Percentiles rank a stretch among this genome's conserved stretches.
phyloP scores from a whole-genome alignment of 2,329 filamentous ascomycete species.

The Penicillium thymicola region DNA sequence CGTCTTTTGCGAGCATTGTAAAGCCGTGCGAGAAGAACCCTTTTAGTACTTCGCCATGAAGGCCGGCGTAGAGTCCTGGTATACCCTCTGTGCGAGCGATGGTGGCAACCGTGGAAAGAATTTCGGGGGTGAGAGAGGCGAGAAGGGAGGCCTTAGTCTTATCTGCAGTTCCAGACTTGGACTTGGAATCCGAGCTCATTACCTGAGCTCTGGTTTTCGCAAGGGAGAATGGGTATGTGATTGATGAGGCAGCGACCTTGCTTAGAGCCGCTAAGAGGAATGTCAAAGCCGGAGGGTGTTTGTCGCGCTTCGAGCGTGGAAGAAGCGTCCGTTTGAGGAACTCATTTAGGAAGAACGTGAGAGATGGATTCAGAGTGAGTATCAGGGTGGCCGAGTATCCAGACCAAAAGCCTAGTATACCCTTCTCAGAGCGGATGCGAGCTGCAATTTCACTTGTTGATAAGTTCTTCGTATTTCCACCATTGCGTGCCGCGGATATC shows the following conservation, averaged over 20 bases:
- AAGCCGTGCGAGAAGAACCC: constrained; percentile 82
- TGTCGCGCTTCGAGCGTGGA: constrained; percentile 49
- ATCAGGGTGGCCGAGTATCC: constrained; percentile 79
- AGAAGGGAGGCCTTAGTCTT: constrained; percentile 9
- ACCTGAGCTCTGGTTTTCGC: constrained; percentile 78
- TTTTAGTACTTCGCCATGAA: constrained; percentile 73
- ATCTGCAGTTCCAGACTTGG: constrained; percentile 25
- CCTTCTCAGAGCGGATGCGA: constrained; percentile 66
- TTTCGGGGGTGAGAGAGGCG: constrained; percentile 43
- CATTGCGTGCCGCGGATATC: constrained; percentile 51
- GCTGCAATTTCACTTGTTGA: constrained; percentile 58
- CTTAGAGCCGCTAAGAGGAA: constrained; percentile 71
- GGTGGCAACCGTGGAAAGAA: constrained; percentile 61
- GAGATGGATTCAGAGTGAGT: constrained; percentile 77
- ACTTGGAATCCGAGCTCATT: constrained; percentile 15
- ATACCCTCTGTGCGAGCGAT: constrained; percentile 63
- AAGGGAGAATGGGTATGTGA: constrained; percentile 83
- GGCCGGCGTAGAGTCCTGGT: constrained; percentile 68
- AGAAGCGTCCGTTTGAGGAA: constrained; percentile 62
- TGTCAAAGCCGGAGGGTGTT: constrained; percentile 53
- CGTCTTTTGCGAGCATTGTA: constrained; percentile 82
- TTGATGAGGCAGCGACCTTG: constrained; percentile 70
- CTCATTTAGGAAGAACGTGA: constrained; percentile 82
- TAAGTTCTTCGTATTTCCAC: constrained; percentile 1
- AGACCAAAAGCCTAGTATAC: constrained; percentile 76